Evolutionary conservation across 2,329 filamentous ascomycete genomes (phyloP).

Genomic region (Aspergillus aculeatinus): DNA sequence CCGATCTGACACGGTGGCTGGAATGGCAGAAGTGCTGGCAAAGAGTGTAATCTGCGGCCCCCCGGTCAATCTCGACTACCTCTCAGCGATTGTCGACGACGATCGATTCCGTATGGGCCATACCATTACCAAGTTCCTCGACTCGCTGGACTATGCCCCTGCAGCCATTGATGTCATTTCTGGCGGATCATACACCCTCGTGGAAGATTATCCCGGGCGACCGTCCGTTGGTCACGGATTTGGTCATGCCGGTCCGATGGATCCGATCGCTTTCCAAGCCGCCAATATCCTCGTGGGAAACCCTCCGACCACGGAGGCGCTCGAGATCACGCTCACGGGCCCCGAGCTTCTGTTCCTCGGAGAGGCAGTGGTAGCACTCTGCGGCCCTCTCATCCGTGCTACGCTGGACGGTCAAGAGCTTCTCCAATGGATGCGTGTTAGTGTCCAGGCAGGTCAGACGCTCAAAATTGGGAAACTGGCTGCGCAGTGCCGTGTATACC

Average conservation of each 20-base stretch:
- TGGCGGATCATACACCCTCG: no score
- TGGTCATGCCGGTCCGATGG: constrained; percentile 55
- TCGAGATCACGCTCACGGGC: constrained; percentile 62
- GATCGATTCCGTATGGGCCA: no score
- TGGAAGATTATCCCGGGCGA: no score
- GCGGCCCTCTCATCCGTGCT: constrained; percentile 55
- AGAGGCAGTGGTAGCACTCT: constrained; percentile 56
- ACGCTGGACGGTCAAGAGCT: constrained; percentile 51
- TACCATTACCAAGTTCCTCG: no score
- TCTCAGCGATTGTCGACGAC: no score
- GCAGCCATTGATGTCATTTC: no score
- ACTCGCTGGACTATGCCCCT: no score
- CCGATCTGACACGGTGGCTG: no score
- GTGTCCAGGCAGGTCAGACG: constrained; percentile 51
- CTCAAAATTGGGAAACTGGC: constrained; percentile 57
- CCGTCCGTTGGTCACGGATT: no score
- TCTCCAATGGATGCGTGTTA: constrained; percentile 57
- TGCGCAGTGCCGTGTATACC: constrained; percentile 54
- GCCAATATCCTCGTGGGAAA: constrained; percentile 64
- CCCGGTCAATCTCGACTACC: no score
- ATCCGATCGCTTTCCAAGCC: constrained; percentile 56
- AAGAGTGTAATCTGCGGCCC: no score
- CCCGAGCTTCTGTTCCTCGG: constrained; percentile 58
- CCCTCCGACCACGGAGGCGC: constrained; percentile 48
- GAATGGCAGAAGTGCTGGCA: no score